Conservation (phyloP, 345 rosid genomes). For the Syzygium grande region DNA sequence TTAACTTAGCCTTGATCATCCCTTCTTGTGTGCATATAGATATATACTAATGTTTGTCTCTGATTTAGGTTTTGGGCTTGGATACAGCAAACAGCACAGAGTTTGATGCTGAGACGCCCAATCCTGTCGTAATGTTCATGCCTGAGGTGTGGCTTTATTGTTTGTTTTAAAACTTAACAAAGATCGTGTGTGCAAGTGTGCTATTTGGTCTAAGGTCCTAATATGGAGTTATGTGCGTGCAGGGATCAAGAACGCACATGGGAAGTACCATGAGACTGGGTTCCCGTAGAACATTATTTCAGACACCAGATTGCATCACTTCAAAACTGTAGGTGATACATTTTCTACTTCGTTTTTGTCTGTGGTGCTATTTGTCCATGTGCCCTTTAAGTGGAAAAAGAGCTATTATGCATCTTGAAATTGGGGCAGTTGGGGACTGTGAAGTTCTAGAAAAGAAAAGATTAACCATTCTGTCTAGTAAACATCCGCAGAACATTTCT, state of each 20-base stretch:
- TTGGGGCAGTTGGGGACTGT: background rate
- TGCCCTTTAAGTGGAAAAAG: background rate
- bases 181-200: background rate
- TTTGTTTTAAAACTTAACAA: background rate
- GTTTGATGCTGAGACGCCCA: constrained; percentile 66
- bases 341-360: background rate
- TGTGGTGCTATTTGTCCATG: background rate
- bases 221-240: background rate
- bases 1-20: background rate
- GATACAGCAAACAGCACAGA: constrained; percentile 80
- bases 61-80: constrained; percentile 65
- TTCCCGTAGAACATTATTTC: constrained; percentile 73
- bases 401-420: background rate
- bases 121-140: constrained; percentile 90
- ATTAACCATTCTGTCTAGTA: background rate
- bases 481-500: background rate
- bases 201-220: background rate
- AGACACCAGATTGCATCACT: constrained; percentile 61
- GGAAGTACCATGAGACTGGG: constrained; percentile 99
- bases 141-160: constrained; percentile 58
- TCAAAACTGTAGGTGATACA: constrained; percentile 61
- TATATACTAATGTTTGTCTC: constrained; percentile 1
- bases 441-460: background rate
- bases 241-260: constrained; percentile 98
- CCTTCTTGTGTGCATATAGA: background rate